Percentiles rank a stretch among this genome's conserved stretches.
Conservation (phyloP, 2,329 filamentous ascomycete species). For the Diaporthe amygdali region DNA sequence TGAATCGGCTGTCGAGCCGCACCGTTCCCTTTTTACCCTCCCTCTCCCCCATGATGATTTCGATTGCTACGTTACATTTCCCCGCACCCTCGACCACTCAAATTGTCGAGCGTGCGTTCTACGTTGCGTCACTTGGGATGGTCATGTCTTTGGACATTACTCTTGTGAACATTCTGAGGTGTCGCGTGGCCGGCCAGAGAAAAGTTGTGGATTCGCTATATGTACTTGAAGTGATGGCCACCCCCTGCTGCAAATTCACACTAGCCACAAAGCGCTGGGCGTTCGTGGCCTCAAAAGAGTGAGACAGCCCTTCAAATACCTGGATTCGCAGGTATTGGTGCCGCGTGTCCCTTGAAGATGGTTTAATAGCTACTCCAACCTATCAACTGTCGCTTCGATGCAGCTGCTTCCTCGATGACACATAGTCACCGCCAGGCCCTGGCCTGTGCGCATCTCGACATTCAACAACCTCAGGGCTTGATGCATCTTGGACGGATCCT, state of each 20-base stretch:
- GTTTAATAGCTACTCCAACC: not conserved
- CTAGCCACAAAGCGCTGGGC: not conserved
- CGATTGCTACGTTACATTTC: slow-evolving; percentile 5
- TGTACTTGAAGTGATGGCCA: too few relatives aligned
- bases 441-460: not conserved
- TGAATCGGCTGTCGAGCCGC: not conserved
- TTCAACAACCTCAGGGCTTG: not conserved
- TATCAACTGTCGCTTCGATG: not conserved
- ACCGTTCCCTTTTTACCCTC: not conserved
- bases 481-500: not conserved
- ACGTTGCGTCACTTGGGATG: slow-evolving; percentile 3
- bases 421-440: not conserved
- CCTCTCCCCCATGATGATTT: not conserved
- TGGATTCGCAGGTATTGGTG: too few relatives aligned
- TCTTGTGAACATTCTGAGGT: not conserved
- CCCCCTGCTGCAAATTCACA: not conserved
- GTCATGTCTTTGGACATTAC: not conserved
- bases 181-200: not conserved
- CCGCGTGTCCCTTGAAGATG: not conserved
- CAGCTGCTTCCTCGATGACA: not conserved
- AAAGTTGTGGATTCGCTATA: not conserved
- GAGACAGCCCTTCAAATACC: not conserved
- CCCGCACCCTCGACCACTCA: not conserved
- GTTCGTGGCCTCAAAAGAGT: not conserved
- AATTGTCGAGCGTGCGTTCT: not conserved